Base-by-base conservation (phyloP, 176 grass and related monocot species). In the Dendrocalamus sinicus region DNA sequence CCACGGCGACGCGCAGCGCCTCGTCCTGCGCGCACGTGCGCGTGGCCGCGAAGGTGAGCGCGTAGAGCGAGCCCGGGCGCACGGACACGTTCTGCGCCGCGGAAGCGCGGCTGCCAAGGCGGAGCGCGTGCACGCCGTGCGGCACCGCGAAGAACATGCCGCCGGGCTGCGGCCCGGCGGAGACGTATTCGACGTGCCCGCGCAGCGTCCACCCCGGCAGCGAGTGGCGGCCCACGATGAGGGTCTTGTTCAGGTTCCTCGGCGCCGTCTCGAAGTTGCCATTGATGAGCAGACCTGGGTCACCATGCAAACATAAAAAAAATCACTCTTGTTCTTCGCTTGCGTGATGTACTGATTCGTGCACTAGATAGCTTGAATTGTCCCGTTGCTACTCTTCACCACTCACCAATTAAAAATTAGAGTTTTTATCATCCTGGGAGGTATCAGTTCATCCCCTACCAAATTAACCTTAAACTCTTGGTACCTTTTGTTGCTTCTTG, bases 21-120 rank as follows among this genome's bases (percentile, higher is more conserved):
- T 99, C 96, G 87, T 99, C 93, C 88, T 96, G 93, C 30, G 96
- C 93, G 80, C 96, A 99, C 15, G 96, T 99, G 74, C 96, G 84
- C 57, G 96, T 99, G 24, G 96, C 93, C 39, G 93, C 84, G 85
- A 99, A 99, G 9, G 96, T 99, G 70, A 99, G 84, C 37, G 96
- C 86, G 86, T 99, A 99, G n/a, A 94, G 82, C 28, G 93, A 19
- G 19, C 96, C 93, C 0, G 96, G 96, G 9, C 86, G 91, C 35
- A 96, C 96, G 39, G 88, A 89, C 5, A 99, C 84, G 85, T 99
- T 99, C 89, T 99, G 96, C 13, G 93, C 81, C 47, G 93, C 91
- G 1, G 88, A 79, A 1, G 96, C 86, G 65, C 85, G 93, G 88
- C 80, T 89, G 68, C 94, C 96, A 9, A 99, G 94, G 45, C 96